A percentile compares a stretch with the other conserved stretches of the same genome.
Conservation (phyloP, 2,329 filamentous ascomycete species). For the Pseudopyricularia javanii region DNA sequence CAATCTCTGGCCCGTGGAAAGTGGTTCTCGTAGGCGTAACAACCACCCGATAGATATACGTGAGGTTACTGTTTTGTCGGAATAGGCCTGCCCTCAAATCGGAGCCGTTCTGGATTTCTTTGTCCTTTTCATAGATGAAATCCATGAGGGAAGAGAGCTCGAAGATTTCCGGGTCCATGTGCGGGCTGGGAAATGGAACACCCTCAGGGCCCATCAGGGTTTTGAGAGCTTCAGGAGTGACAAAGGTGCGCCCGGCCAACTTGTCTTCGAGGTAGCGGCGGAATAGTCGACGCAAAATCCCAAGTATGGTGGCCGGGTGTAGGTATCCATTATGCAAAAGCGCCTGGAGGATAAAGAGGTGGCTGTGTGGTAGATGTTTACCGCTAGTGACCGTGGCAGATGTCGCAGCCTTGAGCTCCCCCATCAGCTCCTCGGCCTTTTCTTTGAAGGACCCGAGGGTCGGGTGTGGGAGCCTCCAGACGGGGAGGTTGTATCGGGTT, state of each 20-base stretch:
- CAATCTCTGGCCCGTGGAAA: slow-evolving; percentile 49
- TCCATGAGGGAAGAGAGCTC: slow-evolving; percentile 26
- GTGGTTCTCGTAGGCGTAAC: slow-evolving; percentile 48
- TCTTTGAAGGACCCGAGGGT: slow-evolving; percentile 2
- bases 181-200: slow-evolving; percentile 33
- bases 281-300: slow-evolving; percentile 21
- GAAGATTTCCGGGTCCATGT: slow-evolving; percentile 28
- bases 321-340: slow-evolving; percentile 53
- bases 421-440: neutral
- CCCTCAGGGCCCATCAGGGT: slow-evolving; percentile 27
- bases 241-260: slow-evolving; percentile 17
- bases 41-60: slow-evolving; percentile 38
- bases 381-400: neutral
- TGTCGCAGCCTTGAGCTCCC: slow-evolving; percentile 14
- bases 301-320: slow-evolving; percentile 35
- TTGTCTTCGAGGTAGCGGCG: slow-evolving; percentile 20
- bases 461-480: neutral
- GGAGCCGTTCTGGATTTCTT: slow-evolving; percentile 9
- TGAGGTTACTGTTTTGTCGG: slow-evolving; percentile 24
- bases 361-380: slow-evolving; percentile 6
- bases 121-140: slow-evolving; percentile 26
- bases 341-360: slow-evolving; percentile 48
- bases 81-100: slow-evolving; percentile 8
- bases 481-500: slow-evolving; percentile 9
- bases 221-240: slow-evolving; percentile 41